Conservation (phyloP, 495 filamentous ascomycete species). For the Aspergillus taichungensis region DNA sequence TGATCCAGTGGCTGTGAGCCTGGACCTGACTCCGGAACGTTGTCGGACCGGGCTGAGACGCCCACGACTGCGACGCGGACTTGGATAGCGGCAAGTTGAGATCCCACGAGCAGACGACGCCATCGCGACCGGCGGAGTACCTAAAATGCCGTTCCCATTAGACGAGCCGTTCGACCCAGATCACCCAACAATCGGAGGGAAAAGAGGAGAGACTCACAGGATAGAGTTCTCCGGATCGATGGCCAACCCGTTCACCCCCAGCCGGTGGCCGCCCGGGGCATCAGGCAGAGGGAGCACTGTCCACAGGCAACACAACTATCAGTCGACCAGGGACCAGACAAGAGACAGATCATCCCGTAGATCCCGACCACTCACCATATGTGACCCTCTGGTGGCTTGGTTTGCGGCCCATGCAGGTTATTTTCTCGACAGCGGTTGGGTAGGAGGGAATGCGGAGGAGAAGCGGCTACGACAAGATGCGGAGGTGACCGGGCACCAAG, state of each 20-base stretch:
- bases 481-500: constrained; percentile 26
- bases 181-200: neutral
- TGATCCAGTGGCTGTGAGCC: constrained; percentile 98
- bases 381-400: constrained; percentile 42
- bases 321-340: constrained; percentile 52
- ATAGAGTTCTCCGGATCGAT: constrained; percentile 79
- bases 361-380: constrained; percentile 26
- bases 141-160: constrained; percentile 37
- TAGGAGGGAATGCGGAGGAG: constrained; percentile 11
- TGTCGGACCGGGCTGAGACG: constrained; percentile 35
- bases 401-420: constrained; percentile 40
- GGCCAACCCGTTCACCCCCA: constrained; percentile 89
- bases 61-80: constrained; percentile 28
- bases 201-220: constrained; percentile 56
- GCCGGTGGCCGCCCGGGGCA: constrained; percentile 79
- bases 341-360: constrained; percentile 3
- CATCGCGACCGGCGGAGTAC: constrained; percentile 93
- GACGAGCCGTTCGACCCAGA: constrained; percentile 4
- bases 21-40: constrained; percentile 87
- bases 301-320: constrained; percentile 9
- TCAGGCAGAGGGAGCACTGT: constrained; percentile 90
- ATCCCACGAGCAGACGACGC: constrained; percentile 93
- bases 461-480: constrained; percentile 18
- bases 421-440: constrained; percentile 1
- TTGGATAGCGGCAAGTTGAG: constrained; percentile 46